Conservation (phyloP, 768 basidiomycete species). For the Tremella yokohamensis region DNA sequence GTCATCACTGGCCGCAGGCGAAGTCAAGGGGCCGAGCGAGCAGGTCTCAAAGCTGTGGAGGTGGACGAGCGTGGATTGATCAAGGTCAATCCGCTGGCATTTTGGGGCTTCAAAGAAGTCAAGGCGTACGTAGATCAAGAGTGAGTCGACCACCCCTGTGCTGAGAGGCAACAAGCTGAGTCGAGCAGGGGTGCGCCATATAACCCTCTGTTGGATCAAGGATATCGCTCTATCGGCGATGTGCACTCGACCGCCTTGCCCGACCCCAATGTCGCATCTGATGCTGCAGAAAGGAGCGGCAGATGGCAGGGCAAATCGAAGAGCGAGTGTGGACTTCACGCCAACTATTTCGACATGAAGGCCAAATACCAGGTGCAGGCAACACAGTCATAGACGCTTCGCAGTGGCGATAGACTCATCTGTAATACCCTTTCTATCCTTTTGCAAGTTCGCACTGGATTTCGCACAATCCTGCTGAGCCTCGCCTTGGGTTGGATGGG, state of each 20-base stretch:
- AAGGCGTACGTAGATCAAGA: slow-evolving; percentile 79
- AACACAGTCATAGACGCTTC: background rate
- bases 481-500: too few relatives aligned
- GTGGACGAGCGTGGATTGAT: slow-evolving; percentile 83
- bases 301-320: slow-evolving; percentile 84
- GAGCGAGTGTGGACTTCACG: slow-evolving; percentile 93
- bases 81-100: slow-evolving; percentile 89
- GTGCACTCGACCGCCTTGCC: slow-evolving; percentile 82
- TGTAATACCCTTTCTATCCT: too few relatives aligned
- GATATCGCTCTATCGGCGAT: slow-evolving; percentile 93
- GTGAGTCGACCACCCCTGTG: slow-evolving; percentile 30
- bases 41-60: slow-evolving; percentile 76
- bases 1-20: slow-evolving; percentile 94
- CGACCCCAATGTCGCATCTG: slow-evolving; percentile 54
- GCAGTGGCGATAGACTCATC: too few relatives aligned
- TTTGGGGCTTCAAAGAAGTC: slow-evolving; percentile 79
- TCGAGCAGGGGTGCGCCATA: slow-evolving; percentile 64
- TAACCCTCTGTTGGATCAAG: slow-evolving; percentile 81
- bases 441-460: too few relatives aligned
- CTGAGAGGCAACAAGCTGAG: background rate
- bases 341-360: slow-evolving; percentile 71
- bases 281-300: slow-evolving; percentile 75
- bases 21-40: slow-evolving; percentile 88
- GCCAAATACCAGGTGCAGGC: slow-evolving; percentile 41
- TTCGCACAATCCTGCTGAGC: too few relatives aligned